phyloP scores from a whole-genome alignment of 139 green algal species.

The Mychonastes homosphaera region DNA sequence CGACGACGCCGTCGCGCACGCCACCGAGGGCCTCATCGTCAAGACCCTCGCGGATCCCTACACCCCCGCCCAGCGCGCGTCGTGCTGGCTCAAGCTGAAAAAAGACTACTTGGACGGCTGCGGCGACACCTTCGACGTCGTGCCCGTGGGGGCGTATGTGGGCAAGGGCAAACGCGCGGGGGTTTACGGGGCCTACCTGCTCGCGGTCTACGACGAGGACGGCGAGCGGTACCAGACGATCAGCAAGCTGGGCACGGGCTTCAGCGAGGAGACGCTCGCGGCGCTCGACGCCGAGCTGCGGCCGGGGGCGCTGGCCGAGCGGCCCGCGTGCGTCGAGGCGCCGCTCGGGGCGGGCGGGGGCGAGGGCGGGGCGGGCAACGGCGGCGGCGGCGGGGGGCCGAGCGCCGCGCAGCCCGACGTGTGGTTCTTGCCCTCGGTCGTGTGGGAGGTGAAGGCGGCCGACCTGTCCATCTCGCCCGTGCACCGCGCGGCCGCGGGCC shows the following conservation, averaged over 20 bases:
- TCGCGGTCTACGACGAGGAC: conserved; percentile 83
- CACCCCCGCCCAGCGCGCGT: conserved; percentile 46
- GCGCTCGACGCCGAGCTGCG: conserved; percentile 54
- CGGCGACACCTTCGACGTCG: conserved; percentile 92
- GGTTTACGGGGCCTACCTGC: conserved; percentile 87
- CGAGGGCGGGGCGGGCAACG: conserved; percentile 63
- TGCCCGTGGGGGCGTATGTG: conserved; percentile 75
- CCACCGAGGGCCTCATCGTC: conserved; percentile 94
- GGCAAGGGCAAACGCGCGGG: conserved; percentile 25
- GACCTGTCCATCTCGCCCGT: conserved; percentile 89
- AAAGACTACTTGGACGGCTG: conserved; percentile 96
- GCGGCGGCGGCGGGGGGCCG: conserved; percentile 12
- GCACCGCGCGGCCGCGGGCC: conserved; percentile 74
- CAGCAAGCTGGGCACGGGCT: conserved; percentile 93
- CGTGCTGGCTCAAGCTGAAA: conserved; percentile 96
- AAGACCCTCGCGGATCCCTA: conserved; percentile 87
- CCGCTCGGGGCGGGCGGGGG: not conserved
- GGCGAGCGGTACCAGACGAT: conserved; percentile 84
- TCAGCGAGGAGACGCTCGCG: conserved; percentile 78
- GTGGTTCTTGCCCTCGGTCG: conserved; percentile 80
- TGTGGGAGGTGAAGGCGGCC: conserved; percentile 97
- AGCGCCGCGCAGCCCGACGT: conserved; percentile 72
- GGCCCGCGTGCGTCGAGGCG: conserved; percentile 63
- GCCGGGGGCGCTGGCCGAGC: conserved; percentile 44
- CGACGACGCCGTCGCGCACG: conserved; percentile 69